These are phyloP conservation scores for Gaertneriomyces sp. DNA, from an alignment of 192 early-diverging fungal genomes.

Conservation along the genomic window DNA sequence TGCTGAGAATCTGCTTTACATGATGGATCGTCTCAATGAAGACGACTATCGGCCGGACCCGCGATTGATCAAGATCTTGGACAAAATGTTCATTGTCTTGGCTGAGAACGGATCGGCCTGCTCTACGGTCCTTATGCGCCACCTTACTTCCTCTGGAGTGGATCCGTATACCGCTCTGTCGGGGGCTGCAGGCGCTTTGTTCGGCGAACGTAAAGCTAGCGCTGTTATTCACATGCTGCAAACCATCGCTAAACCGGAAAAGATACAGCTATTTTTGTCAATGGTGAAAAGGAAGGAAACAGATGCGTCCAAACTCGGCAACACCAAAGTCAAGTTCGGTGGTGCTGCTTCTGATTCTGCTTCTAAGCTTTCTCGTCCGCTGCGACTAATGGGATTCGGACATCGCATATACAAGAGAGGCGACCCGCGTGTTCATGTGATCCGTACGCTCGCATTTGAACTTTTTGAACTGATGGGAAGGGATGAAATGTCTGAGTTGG, in stretches of 20 bases:
- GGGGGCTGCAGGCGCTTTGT: constrained; percentile 61
- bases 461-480: constrained; percentile 58
- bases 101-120: constrained; percentile 53
- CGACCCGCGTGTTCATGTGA: constrained; percentile 59
- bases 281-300: constrained; percentile 52
- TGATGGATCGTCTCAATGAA: constrained; percentile 48
- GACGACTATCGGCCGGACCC: constrained; percentile 44
- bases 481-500: constrained; percentile 55
- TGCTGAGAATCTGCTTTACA: constrained; percentile 46
- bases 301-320: constrained; percentile 1
- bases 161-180: constrained; percentile 62
- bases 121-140: constrained; percentile 62
- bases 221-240: constrained; percentile 58
- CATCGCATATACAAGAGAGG: constrained; percentile 59
- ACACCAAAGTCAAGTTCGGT: not conserved
- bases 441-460: constrained; percentile 54
- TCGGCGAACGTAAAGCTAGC: constrained; percentile 60
- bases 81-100: constrained; percentile 52
- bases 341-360: not conserved
- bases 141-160: constrained; percentile 58
- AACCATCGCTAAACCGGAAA: constrained; percentile 54
- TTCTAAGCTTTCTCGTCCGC: constrained; percentile 17
- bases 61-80: constrained; percentile 38
- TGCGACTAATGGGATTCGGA: constrained; percentile 61
- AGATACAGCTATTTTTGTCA: constrained; percentile 54